These are phyloP conservation scores for Inonotus obliquus DNA, from an alignment of 1,284 basidiomycete genomes.

Conservation along the genomic window DNA sequence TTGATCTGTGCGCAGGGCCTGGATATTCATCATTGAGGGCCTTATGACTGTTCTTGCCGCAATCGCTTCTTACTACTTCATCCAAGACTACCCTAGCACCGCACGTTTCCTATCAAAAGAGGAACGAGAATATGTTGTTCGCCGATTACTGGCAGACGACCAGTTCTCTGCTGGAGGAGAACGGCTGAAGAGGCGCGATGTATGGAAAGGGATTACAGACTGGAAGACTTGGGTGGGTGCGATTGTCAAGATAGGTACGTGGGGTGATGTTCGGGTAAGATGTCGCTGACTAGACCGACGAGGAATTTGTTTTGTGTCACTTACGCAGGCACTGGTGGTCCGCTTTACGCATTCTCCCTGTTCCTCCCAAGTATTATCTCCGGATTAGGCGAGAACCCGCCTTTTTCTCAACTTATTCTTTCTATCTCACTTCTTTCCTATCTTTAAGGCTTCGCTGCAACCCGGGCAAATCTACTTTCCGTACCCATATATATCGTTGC, in stretches of 20 bases:
- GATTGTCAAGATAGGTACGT: slow-evolving; percentile 27
- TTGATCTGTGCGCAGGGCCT: slow-evolving; percentile 41
- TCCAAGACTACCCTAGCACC: slow-evolving; percentile 77
- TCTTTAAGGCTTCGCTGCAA: slow-evolving; percentile 54
- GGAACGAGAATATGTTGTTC: slow-evolving; percentile 64
- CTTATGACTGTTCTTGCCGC: slow-evolving; percentile 64
- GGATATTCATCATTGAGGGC: slow-evolving; percentile 72
- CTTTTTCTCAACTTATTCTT: not conserved
- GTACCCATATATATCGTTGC: slow-evolving; percentile 66
- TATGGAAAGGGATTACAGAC: slow-evolving; percentile 55
- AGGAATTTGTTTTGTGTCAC: slow-evolving; percentile 34
- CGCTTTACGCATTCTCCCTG: slow-evolving; percentile 67
- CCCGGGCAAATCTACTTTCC: slow-evolving; percentile 65
- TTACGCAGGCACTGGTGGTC: slow-evolving; percentile 55
- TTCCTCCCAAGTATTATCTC: slow-evolving; percentile 73
- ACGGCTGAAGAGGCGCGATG: slow-evolving; percentile 52
- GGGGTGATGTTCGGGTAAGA: too few relatives aligned
- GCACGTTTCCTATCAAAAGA: slow-evolving; percentile 70
- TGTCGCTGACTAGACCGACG: not conserved
- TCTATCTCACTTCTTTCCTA: slow-evolving; percentile 14
- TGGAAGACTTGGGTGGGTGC: slow-evolving; percentile 73
- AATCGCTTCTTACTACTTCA: slow-evolving; percentile 62
- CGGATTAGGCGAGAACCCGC: slow-evolving; percentile 36
- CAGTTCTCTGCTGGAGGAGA: slow-evolving; percentile 72
- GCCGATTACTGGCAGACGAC: slow-evolving; percentile 60